These are phyloP conservation scores for Tetrahymena malaccensis DNA, from an alignment of 73 alveolate genomes.

Conservation along the genomic window DNA sequence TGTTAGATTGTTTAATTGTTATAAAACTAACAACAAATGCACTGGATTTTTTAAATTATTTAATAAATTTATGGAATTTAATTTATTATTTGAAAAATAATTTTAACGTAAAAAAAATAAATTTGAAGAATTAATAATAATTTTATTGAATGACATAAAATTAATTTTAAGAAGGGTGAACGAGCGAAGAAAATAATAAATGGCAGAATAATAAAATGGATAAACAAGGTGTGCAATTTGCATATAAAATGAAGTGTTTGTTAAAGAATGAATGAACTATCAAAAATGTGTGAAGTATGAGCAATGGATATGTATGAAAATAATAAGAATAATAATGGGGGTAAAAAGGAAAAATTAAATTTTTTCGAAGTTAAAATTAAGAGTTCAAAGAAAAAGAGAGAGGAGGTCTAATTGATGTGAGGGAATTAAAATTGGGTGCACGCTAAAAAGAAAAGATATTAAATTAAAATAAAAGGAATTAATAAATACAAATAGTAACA, in stretches of 20 bases:
- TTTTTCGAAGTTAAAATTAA: neutral
- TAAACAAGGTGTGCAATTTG: neutral
- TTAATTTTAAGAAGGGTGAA: neutral
- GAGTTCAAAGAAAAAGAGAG: neutral
- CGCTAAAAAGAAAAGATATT: neutral
- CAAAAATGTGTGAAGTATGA: neutral
- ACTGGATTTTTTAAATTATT: neutral
- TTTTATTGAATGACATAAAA: too few relatives aligned
- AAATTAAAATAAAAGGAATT: neutral
- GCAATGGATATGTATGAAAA: neutral
- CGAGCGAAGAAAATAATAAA: neutral
- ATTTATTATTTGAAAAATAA: too few relatives aligned
- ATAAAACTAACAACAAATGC: neutral
- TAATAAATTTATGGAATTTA: neutral
- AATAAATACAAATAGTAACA: neutral
- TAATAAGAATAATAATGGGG: neutral
- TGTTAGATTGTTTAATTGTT: too few relatives aligned
- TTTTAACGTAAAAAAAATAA: too few relatives aligned
- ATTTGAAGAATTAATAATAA: neutral
- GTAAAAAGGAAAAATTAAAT: neutral
- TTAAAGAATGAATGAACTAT: neutral
- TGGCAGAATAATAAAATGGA: neutral
- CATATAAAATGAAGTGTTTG: neutral
- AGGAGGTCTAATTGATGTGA: conserved; percentile 1
- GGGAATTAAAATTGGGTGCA: neutral